Percentiles rank a stretch among this genome's conserved stretches.
Evolutionary conservation across 2,329 filamentous ascomycete species (phyloP).

Genomic region (Colletotrichum chlorophyti): DNA sequence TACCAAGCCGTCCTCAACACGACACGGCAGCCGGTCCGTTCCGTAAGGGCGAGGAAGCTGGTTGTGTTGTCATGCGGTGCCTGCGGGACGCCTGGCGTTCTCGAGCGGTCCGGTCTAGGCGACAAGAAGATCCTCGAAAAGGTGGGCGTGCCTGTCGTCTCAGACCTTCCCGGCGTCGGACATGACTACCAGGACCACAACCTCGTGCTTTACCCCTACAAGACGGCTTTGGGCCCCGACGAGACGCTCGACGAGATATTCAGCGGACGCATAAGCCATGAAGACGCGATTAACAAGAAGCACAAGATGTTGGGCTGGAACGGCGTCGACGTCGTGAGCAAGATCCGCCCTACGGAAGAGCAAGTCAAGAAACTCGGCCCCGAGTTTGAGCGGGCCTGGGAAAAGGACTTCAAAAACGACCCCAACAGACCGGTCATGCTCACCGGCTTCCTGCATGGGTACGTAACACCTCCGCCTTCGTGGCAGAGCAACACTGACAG

Average conservation of each 20-base stretch:
- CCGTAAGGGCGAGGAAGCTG: conserved; percentile 50
- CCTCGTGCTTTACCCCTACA: conserved; percentile 57
- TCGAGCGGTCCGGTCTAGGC: conserved; percentile 60
- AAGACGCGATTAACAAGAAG: conserved; percentile 32
- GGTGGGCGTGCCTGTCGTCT: conserved; percentile 31
- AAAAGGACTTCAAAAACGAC: conserved; percentile 51
- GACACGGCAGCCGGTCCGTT: conserved; percentile 15
- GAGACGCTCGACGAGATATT: conserved; percentile 49
- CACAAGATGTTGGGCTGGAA: conserved; percentile 59
- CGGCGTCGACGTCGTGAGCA: conserved; percentile 56
- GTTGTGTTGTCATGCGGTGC: conserved; percentile 51
- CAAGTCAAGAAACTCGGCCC: conserved; percentile 58
- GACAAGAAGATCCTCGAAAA: conserved; percentile 37
- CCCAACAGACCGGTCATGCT: conserved; percentile 35
- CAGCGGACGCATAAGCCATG: conserved; percentile 29
- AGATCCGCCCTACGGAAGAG: conserved; percentile 58
- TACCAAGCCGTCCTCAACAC: conserved; percentile 32
- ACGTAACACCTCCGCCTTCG: background rate
- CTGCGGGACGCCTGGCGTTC: conserved; percentile 51
- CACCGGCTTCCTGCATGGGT: conserved; percentile 32
- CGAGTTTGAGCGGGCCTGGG: conserved; percentile 57
- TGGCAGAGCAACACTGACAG: background rate
- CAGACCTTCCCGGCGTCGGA: conserved; percentile 33
- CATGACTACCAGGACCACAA: conserved; percentile 57
- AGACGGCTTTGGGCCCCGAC: conserved; percentile 47